Evolutionary conservation across 495 filamentous ascomycete genomes (phyloP).

Genomic region (Talaromyces adpressus): DNA sequence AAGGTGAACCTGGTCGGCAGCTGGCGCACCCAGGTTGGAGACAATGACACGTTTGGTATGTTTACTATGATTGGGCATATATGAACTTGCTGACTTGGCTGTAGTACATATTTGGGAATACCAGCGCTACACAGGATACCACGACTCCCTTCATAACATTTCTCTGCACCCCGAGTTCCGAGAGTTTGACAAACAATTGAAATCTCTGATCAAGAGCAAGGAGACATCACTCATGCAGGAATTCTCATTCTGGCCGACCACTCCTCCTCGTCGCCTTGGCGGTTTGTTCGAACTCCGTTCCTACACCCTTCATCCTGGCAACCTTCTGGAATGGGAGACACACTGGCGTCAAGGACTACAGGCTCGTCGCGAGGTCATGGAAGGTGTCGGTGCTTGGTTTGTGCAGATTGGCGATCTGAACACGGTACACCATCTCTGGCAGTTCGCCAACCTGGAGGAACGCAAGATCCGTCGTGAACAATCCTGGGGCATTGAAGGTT

Average conservation of each 20-base stretch:
- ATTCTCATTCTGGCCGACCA: slow-evolving; percentile 98
- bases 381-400: slow-evolving; percentile 97
- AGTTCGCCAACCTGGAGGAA: slow-evolving; percentile 94
- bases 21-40: slow-evolving; percentile 97
- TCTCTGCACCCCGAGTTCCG: slow-evolving; percentile 70
- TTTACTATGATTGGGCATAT: background rate
- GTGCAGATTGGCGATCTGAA: slow-evolving; percentile 97
- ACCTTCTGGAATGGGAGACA: slow-evolving; percentile 95
- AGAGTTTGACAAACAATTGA: slow-evolving; percentile 75
- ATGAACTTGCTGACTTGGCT: background rate
- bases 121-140: slow-evolving; percentile 93
- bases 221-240: slow-evolving; percentile 95
- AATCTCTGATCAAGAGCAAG: slow-evolving; percentile 72
- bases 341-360: slow-evolving; percentile 93
- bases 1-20: slow-evolving; percentile 94
- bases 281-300: slow-evolving; percentile 95
- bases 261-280: slow-evolving; percentile 79
- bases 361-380: slow-evolving; percentile 92
- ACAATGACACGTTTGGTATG: slow-evolving; percentile 94
- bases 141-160: slow-evolving; percentile 81
- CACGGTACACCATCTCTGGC: slow-evolving; percentile 97
- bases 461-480: slow-evolving; percentile 84
- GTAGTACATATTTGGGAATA: slow-evolving; percentile 98
- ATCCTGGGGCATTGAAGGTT: slow-evolving; percentile 92
- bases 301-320: slow-evolving; percentile 92